phyloP scores from a whole-genome alignment of 2,329 filamentous ascomycete species.

The Rhynchosporium graminicola region DNA sequence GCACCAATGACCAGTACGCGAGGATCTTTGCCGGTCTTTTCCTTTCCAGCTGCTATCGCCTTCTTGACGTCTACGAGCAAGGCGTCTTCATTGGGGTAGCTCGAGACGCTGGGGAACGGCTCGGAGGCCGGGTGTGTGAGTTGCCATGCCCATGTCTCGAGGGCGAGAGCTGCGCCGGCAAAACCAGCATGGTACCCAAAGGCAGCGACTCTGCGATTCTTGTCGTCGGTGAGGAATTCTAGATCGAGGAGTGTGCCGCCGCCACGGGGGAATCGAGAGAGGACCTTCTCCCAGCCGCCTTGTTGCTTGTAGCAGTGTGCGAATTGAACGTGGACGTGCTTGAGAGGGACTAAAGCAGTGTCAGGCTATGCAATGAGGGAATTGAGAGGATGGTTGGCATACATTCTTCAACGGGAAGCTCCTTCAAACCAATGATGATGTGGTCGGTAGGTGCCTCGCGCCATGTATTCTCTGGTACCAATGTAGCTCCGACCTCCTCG shows the following conservation, averaged over 20 bases:
- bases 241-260: slow-evolving; percentile 80
- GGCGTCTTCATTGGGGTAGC: slow-evolving; percentile 72
- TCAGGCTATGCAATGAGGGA: neutral
- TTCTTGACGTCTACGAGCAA: slow-evolving; percentile 75
- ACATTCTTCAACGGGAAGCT: slow-evolving; percentile 71
- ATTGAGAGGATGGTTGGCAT: slow-evolving; percentile 35
- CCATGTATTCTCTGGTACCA: slow-evolving; percentile 70
- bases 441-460: slow-evolving; percentile 65
- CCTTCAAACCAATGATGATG: slow-evolving; percentile 76
- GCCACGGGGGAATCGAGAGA: slow-evolving; percentile 77
- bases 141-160: slow-evolving; percentile 84
- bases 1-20: slow-evolving; percentile 83
- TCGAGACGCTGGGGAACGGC: slow-evolving; percentile 65
- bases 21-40: slow-evolving; percentile 67
- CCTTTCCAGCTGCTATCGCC: slow-evolving; percentile 64
- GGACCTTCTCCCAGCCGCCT: slow-evolving; percentile 74
- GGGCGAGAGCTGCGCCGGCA: slow-evolving; percentile 67
- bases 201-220: slow-evolving; percentile 67
- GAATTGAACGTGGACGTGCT: slow-evolving; percentile 73
- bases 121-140: slow-evolving; percentile 66
- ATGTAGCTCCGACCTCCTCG: slow-evolving; percentile 60
- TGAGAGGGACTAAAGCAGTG: slow-evolving; percentile 56
- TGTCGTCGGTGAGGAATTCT: slow-evolving; percentile 78
- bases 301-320: slow-evolving; percentile 77
- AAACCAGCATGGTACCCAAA: slow-evolving; percentile 72